A percentile compares a stretch with the other conserved stretches of the same genome.
Evolutionary conservation across 768 basidiomycete genomes (phyloP).

Genomic region (Hygrophorus pudorinus): DNA sequence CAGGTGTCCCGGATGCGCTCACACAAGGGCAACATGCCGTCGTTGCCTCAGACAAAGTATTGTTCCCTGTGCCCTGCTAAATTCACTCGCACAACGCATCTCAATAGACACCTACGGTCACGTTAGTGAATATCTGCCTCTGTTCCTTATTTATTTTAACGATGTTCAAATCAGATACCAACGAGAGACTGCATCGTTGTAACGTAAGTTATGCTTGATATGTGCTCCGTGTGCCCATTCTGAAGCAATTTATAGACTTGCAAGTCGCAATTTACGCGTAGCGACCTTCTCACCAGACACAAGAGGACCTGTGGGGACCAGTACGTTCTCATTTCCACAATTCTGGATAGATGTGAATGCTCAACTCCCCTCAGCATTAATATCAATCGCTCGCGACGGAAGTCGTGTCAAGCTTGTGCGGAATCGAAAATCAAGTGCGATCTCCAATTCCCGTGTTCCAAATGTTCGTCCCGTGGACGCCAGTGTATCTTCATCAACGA

Average conservation of each 20-base stretch:
- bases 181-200: slow-evolving; percentile 55
- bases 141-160: neutral
- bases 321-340: slow-evolving; percentile 30
- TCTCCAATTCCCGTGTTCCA: slow-evolving; percentile 56
- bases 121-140: slow-evolving; percentile 33
- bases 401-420: slow-evolving; percentile 64
- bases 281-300: slow-evolving; percentile 63
- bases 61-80: slow-evolving; percentile 63
- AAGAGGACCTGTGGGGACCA: slow-evolving; percentile 62
- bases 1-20: slow-evolving; percentile 34
- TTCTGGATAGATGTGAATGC: slow-evolving; percentile 8
- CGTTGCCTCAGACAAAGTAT: slow-evolving; percentile 61
- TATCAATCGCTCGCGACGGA: slow-evolving; percentile 49
- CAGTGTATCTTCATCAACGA: slow-evolving; percentile 55
- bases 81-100: slow-evolving; percentile 65
- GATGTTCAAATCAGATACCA: slow-evolving; percentile 39
- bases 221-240: slow-evolving; percentile 5
- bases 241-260: slow-evolving; percentile 37
- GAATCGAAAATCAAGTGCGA: slow-evolving; percentile 74
- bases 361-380: slow-evolving; percentile 21
- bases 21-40: slow-evolving; percentile 56
- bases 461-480: slow-evolving; percentile 51
- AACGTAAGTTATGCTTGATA: slow-evolving; percentile 30
- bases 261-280: slow-evolving; percentile 61
- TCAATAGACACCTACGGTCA: slow-evolving; percentile 64